Base-by-base conservation (phyloP, 2,329 filamentous ascomycete species). In the Fusarium chlamydosporum region DNA sequence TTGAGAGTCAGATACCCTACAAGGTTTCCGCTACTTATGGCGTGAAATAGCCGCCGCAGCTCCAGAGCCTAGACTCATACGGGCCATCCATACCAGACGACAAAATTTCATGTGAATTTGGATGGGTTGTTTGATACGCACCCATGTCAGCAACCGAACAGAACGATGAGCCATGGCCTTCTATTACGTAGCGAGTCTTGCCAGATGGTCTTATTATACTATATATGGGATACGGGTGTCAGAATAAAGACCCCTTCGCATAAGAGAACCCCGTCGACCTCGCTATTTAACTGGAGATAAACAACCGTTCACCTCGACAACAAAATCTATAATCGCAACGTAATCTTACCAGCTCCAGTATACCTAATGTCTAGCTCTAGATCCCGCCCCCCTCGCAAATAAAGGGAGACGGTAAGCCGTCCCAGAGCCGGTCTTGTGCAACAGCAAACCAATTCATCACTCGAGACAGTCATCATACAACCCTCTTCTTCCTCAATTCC, bases 331-430 rank as follows among this genome's bases (percentile, higher is more conserved):
- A 23, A 53, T 64, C 56, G 43, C 50, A 70, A 66, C 60, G 52
- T 56, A 72, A 72, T 70, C 48, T 70, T 52, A 59, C 34, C 43
- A 16, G 46, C 42, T 48, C 20, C 33, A 57, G 38, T 63, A 26
- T 58, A 48, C n/a, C n/a, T n/a, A n/a, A 33, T 43, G 29, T 50
- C 43, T 47, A 29, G 59, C 26, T 38, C 37, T 27, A 31, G 20
- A 43, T 35, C 13, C 27, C 27, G 4, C 18, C 9, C 29, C 26
- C 29, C 27, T 33, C 26, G 13, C 12, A n/a, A 43, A 10, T 26
- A 37, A 54, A 64, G 48, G 62, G 54, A 60, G 45, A 60, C 27
- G 11, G 33, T 20, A 35, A 18, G 38, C 18, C 8, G n/a, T 45
- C 42, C 34, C 34, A 61, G 50, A 38, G 33, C 31, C 26, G 33